Evolutionary conservation across 352 stramenopile genomes (phyloP), one percentile per base, ranked within the genome.

Genomic region (Phytophthora pinifolia): DNA sequence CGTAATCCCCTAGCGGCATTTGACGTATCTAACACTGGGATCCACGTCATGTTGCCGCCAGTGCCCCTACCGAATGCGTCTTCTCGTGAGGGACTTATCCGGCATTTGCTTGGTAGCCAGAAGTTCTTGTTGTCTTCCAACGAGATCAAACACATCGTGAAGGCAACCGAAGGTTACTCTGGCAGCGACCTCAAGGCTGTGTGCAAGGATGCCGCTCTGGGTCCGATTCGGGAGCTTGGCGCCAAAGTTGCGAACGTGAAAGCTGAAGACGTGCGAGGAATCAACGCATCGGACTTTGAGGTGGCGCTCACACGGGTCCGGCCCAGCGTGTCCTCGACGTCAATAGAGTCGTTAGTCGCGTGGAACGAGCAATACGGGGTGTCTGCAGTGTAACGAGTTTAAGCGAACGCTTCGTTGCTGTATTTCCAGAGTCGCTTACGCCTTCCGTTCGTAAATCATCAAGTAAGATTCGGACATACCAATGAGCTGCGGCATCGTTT

Each of bases 401-500:
- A 53, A 18, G 13, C 27, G 18, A 36, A 42, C 22, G 50, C 20
- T 37, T 42, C 41, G 27, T 53, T 22, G 39, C 15, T 72, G 34
- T 62, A 66, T 71, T 73, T 32, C 51, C 25, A 29, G 22, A 17
- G n/a, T 9, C 44, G 38, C 27, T 83, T 80, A 88, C 64, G 68
- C 53, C 63, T 92, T 89, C 41, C 81, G 68, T 54, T 92, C 85
- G 69, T 96, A 97, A 50, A 96, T 83, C 74, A 96, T 86, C 71
- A 97, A 78, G 66, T 96, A 96, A 43, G 86, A 91, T 55, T 99
- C 96, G 31, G 88, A 98, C n/a, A 98, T 75, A 13, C 94, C 96
- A 64, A 99, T 99, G 34, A 98, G 83, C 70, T 99, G 96, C 10
- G 97, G 94, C 83, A 98, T 98, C 9, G 94, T 99, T 69, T 99